Evolutionary conservation across 768 basidiomycete species (phyloP).

Genomic region (Psilocybe azurescens): DNA sequence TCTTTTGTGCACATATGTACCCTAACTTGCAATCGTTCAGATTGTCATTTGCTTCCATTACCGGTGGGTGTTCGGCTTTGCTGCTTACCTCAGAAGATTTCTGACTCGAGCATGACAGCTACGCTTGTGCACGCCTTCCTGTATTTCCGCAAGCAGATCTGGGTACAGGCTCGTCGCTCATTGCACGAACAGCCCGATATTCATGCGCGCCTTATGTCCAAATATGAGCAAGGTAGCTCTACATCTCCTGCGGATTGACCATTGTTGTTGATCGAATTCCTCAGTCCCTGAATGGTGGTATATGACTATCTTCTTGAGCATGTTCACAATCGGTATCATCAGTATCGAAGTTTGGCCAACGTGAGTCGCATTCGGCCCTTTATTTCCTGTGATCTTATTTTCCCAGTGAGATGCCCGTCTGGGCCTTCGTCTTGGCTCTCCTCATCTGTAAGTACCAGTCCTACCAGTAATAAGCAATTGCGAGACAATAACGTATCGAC

Average conservation of each 20-base stretch:
- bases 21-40: conserved; percentile 4
- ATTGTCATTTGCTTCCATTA: conserved; percentile 78
- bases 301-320: conserved; percentile 59
- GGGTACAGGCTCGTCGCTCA: conserved; percentile 67
- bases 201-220: conserved; percentile 79
- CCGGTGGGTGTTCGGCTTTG: conserved; percentile 29
- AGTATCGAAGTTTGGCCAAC: conserved; percentile 69
- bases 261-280: not conserved
- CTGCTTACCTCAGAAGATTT: not conserved
- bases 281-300: conserved; percentile 86
- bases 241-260: not conserved
- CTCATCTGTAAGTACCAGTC: conserved; percentile 49
- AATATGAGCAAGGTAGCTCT: conserved; percentile 54
- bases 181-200: conserved; percentile 81
- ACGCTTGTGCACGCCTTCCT: conserved; percentile 71
- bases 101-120: conserved; percentile 31
- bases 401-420: conserved; percentile 39
- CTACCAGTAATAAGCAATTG: conserved; percentile 30
- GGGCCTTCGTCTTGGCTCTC: conserved; percentile 65
- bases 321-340: conserved; percentile 70
- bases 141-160: conserved; percentile 79
- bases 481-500: not conserved
- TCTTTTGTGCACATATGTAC: not conserved
- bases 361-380: conserved; percentile 45
- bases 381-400: conserved; percentile 42